phyloP scores from a whole-genome alignment of 164 flowering plant genomes.

The Tetrastigma voinierianum region DNA sequence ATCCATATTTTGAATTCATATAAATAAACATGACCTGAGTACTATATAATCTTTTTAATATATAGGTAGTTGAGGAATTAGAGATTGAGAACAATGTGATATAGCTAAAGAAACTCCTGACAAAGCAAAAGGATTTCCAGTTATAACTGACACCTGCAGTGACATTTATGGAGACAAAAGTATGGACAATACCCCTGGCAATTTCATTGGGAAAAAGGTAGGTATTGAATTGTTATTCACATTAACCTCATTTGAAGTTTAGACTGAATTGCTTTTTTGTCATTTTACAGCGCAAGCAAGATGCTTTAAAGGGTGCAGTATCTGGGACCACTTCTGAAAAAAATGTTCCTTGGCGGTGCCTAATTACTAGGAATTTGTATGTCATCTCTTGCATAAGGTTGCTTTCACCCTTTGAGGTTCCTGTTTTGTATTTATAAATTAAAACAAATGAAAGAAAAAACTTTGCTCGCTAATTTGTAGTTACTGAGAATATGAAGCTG shows the following conservation, averaged over 20 bases:
- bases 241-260: background rate
- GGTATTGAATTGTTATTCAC: conserved; percentile 6
- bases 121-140: conserved; percentile 64
- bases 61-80: conserved; percentile 23
- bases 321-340: conserved; percentile 28
- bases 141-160: conserved; percentile 24
- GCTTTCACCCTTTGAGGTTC: background rate
- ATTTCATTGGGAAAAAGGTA: conserved; percentile 65
- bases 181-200: background rate
- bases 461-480: too few relatives aligned
- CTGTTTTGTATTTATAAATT: too few relatives aligned
- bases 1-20: too few relatives aligned
- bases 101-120: conserved; percentile 56
- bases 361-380: conserved; percentile 78
- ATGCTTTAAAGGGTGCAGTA: conserved; percentile 40
- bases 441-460: too few relatives aligned
- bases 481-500: too few relatives aligned
- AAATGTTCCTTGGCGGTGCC: conserved; percentile 80
- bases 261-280: too few relatives aligned
- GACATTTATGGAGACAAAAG: conserved; percentile 16
- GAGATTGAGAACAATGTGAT: conserved; percentile 65
- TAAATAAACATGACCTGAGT: too few relatives aligned
- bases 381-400: conserved; percentile 79
- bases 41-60: background rate
- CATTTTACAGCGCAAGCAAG: conserved; percentile 57